Evolutionary conservation across 306 rosid species (phyloP).

Genomic region (Prunus armeniaca): DNA sequence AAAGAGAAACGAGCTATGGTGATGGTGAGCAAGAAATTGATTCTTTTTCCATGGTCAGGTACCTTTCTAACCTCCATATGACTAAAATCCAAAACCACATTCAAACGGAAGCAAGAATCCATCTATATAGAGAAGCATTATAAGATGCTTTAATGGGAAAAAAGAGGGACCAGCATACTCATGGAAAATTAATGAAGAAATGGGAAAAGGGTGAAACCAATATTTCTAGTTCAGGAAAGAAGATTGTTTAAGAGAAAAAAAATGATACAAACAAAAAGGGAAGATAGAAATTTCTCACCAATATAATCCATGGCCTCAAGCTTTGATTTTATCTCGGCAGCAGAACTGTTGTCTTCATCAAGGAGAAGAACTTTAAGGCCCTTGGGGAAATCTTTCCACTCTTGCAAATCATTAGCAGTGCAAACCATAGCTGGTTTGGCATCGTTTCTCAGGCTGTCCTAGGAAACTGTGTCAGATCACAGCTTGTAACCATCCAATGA

Average conservation of each 20-base stretch:
- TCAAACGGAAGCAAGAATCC: slow-evolving; percentile 11
- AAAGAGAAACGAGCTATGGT: background rate
- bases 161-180: slow-evolving; percentile 34
- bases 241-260: background rate
- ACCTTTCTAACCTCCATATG: slow-evolving; percentile 17
- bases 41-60: background rate
- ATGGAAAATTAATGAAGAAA: slow-evolving; percentile 22
- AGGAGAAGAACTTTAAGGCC: slow-evolving; percentile 93
- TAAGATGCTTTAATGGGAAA: slow-evolving; percentile 31
- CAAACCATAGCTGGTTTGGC: slow-evolving; percentile 99
- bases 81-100: slow-evolving; percentile 30
- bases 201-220: slow-evolving; percentile 10
- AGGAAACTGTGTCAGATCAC: slow-evolving; percentile 27
- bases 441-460: slow-evolving; percentile 64
- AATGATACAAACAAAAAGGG: slow-evolving; percentile 9
- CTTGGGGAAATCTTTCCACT: slow-evolving; percentile 94
- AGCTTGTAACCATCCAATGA: slow-evolving; percentile 30
- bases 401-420: slow-evolving; percentile 86
- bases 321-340: slow-evolving; percentile 64
- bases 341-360: slow-evolving; percentile 68
- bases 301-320: slow-evolving; percentile 87
- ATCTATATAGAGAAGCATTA: slow-evolving; percentile 5
- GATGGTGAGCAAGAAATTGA: background rate
- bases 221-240: slow-evolving; percentile 25
- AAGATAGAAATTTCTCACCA: slow-evolving; percentile 45